Evolutionary conservation across 192 early-diverging fungal genomes (phyloP), one percentile per base, ranked within the genome.

Genomic region (Irineochytrium annulatum): DNA sequence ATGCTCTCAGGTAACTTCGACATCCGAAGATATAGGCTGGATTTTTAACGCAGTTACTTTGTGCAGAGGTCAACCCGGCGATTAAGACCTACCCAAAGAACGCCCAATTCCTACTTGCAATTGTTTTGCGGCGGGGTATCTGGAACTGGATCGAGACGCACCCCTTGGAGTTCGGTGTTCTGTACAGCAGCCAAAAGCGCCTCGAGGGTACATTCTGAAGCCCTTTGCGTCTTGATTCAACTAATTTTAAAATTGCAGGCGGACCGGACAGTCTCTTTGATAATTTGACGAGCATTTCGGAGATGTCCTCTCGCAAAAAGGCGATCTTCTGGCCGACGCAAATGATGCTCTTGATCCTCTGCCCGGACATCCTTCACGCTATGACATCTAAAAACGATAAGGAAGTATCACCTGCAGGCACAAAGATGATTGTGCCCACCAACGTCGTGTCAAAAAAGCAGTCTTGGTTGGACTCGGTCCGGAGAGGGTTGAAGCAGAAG

Each of bases 131-230:
- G 20, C 84, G 86, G 27, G 84, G 83, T 3, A 91, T 97, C 59
- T 95, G 92, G 93, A 87, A 87, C 70, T 97, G 92, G 85, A 94
- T 97, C 34, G 86, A 91, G 53, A 80, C 85, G 11, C 94, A 90
- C 63, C 87, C 90, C 0, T 70, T 77, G 5, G 92, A 94, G 52
- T 97, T 91, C 68, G 80, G 88, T 34, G 78, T 80, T 44, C 73
- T 94, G 43, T 89, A 88, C 68, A 81, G 83, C 51, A 77, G 52
- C 28, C 67, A 70, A 37, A 48, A 49, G 22, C 53, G 71, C 4
- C 22, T 79, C 22, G 77, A 79, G 61, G 75, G 72, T 61, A 68
- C 6, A 14, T 22, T n/a, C n/a, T n/a, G 13, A n/a, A 14, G 13
- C 13, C 39, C n/a, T 41, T 41, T 13, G 13, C 17, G 26, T 26